phyloP scores from a whole-genome alignment of 139 green algal species.

The Limnomonas spitsbergensis region DNA sequence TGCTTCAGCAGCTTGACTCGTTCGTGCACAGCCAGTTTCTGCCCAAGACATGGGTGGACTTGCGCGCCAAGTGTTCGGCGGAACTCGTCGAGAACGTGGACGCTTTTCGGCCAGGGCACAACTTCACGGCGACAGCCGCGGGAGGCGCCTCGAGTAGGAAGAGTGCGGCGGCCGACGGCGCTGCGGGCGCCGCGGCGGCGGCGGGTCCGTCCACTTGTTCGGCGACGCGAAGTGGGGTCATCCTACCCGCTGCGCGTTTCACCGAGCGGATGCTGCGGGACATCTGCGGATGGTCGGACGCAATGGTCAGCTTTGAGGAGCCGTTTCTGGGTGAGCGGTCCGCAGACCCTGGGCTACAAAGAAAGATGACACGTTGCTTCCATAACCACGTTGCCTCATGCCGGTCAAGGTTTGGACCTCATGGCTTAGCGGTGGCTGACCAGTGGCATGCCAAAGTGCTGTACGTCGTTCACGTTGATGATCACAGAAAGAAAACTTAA shows the following conservation, averaged over 20 bases:
- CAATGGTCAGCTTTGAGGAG: slow-evolving; percentile 36
- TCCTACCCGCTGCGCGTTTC: slow-evolving; percentile 33
- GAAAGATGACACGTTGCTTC: too few relatives aligned
- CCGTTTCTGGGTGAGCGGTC: slow-evolving; percentile 43
- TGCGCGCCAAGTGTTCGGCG: slow-evolving; percentile 23
- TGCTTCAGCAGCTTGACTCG: slow-evolving; percentile 50
- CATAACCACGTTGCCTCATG: too few relatives aligned
- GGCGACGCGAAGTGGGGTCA: too few relatives aligned
- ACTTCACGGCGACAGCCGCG: background rate
- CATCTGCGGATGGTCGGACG: slow-evolving; percentile 50
- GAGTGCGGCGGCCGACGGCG: background rate
- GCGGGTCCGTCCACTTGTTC: too few relatives aligned
- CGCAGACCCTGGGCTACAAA: too few relatives aligned
- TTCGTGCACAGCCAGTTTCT: slow-evolving; percentile 61
- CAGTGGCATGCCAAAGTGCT: background rate
- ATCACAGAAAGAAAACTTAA: background rate
- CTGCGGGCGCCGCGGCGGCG: background rate
- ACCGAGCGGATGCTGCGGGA: slow-evolving; percentile 49
- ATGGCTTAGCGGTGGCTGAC: background rate
- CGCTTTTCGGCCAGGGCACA: background rate
- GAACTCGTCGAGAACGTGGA: background rate
- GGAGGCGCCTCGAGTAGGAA: background rate
- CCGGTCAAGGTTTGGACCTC: too few relatives aligned
- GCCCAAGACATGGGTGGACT: slow-evolving; percentile 60
- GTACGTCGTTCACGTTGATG: too few relatives aligned